A percentile compares a stretch with the other conserved stretches of the same genome.
These are phyloP conservation scores for Populus trichocarpa DNA, from an alignment of 441 rosid species.

Conservation along the genomic window DNA sequence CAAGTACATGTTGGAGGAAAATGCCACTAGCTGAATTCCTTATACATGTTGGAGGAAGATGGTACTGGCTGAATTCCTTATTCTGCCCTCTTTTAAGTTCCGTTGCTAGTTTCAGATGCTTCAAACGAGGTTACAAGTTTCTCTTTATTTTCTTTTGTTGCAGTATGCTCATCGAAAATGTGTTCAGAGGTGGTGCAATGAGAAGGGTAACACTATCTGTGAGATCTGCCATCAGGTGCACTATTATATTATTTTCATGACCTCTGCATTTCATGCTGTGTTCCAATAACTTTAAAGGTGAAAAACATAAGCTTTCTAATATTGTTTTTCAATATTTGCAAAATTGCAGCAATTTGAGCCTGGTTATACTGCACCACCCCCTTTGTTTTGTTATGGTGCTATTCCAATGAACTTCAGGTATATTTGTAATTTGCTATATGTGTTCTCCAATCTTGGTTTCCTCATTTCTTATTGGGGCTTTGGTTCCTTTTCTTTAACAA, in stretches of 20 bases:
- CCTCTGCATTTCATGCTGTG: background rate
- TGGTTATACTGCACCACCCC: conserved; percentile 59
- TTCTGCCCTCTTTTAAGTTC: background rate
- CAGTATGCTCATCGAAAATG: conserved; percentile 85
- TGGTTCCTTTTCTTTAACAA: background rate
- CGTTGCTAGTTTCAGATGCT: conserved; percentile 3
- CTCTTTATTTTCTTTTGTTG: conserved; percentile 4
- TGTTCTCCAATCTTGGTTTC: background rate
- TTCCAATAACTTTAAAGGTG: conserved; percentile 3
- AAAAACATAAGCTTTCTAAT: background rate
- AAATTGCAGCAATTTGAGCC: conserved; percentile 61
- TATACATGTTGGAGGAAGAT: background rate
- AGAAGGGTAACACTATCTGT: conserved; percentile 76
- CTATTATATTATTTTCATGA: background rate
- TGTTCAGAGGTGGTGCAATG: conserved; percentile 85
- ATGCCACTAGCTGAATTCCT: background rate
- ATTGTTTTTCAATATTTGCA: background rate
- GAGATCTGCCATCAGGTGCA: conserved; percentile 82
- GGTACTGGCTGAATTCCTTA: background rate
- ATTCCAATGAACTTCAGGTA: conserved; percentile 65
- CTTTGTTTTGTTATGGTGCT: conserved; percentile 51
- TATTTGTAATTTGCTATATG: background rate
- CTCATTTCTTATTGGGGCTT: background rate
- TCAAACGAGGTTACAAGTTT: background rate
- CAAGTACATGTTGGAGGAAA: background rate